Evolutionary conservation across 1,284 basidiomycete genomes (phyloP), one percentile per base, ranked within the genome.

Genomic region (Apiotrichum porosum): DNA sequence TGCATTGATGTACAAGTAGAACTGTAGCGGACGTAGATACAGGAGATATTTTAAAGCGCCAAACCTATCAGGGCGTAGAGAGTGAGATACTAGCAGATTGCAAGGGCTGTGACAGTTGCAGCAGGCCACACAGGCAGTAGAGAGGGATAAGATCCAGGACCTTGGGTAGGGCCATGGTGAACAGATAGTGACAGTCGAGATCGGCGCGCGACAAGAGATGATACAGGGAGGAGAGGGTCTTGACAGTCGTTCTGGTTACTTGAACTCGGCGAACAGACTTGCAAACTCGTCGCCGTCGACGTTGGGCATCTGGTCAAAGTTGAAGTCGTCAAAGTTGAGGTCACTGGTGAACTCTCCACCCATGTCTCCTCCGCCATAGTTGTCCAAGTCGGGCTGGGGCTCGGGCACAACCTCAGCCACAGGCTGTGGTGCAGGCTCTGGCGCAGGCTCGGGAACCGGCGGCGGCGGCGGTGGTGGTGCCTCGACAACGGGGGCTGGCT

Each of bases 281-380:
- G 60, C 62, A 53, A 66, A 66, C 39, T 65, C 63, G 45, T 61
- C 57, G 21, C 56, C 60, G 28, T 64, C 60, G 31, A 66, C 60
- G 39, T 52, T 49, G 1, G 65, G 62, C 52, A 66, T 56, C 32
- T 31, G 18, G 47, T 54, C 60, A 48, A 66, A 66, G 39, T 64
- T 59, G 52, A 66, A 66, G 38, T 63, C 64, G 41, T 65, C 61
- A 52, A 65, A 47, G 49, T 66, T 49, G 50, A 66, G 22, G 13
- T 53, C 56, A 35, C 52, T 52, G 8, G 22, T 42, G 6, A 33
- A 19, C 15, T 26, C 37, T 17, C 42, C 46, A 22, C 21, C 28
- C 22, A 46, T 14, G 19, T 38, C 39, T 15, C 24, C 13, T 19
- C 38, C 40, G 24, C 39, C 32, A 15, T 42, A 6, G 26, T 28